Base-by-base conservation (phyloP, 257 asterid species). In the Cinchona pubescens region DNA sequence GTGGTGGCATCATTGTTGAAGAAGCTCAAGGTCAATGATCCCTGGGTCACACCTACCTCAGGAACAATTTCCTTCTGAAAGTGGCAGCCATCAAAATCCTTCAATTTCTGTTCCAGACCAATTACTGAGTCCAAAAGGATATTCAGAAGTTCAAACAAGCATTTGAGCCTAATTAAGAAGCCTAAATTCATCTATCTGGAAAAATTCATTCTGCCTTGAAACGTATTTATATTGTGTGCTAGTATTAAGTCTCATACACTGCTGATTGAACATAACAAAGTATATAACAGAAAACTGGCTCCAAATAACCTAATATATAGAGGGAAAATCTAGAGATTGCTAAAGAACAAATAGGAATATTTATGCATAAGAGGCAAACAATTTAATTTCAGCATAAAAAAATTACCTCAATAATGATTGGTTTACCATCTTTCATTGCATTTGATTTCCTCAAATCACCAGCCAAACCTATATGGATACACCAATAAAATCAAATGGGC, bases 341-440 rank as follows among this genome's bases (percentile, higher is more conserved):
- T 21, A 32, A 32, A 46, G 46, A 70, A 29, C 7, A 58, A 58
- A 58, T 19, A 23, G 43, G 38, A 18, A n/a, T 29, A 14, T 27
- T 5, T 12, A 27, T 58, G 18, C 75, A 76, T 76, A 45, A 66
- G 66, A 23, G 18, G 42, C 53, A 77, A 80, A 69, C 14, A 37
- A 38, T 72, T 76, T 61, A 73, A 66, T 73, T 55, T 59, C 34
- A 72, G 75, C 73, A 64, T 75, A 75, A 74, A 56, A 74, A 38
- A 40, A 35, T 73, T 75, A 95, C 99, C 97, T 95, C 99, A 74
- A 95, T 95, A 82, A 95, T 95, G 67, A 95, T 90, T 78, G 98
- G 98, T 75, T 95, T 95, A 69, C 99, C 99, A 78, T 95, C 99
- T 84, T 95, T 95, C 97, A 95, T 91, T 76, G 97, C 99, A n/a